phyloP scores from a whole-genome alignment of 371 early-diverging fungal species.

The Mucor lusitanicus region DNA sequence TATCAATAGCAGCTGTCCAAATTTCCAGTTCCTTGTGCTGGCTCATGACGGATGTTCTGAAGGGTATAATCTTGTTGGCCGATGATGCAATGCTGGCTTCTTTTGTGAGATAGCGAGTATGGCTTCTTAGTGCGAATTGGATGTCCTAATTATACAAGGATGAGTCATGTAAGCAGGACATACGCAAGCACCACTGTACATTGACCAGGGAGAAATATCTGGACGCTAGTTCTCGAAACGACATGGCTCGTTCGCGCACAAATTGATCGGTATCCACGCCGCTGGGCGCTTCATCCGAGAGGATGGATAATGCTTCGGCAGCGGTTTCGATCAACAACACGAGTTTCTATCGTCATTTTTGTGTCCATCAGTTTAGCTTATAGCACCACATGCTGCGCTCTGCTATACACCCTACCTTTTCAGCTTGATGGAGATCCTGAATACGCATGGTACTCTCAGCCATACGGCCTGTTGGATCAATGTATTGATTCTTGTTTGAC shows the following conservation, averaged over 20 bases:
- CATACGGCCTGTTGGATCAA: conserved; percentile 23
- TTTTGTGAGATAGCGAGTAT: conserved; percentile 37
- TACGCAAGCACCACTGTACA: conserved; percentile 22
- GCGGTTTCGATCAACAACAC: conserved; percentile 46
- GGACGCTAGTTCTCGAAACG: conserved; percentile 34
- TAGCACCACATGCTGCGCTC: no score
- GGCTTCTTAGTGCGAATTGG: conserved; percentile 42
- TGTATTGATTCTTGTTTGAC: conserved; percentile 8
- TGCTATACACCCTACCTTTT: conserved; percentile 34
- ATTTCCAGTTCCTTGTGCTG: conserved; percentile 47
- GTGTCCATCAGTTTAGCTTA: no score
- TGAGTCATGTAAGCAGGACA: neutral
- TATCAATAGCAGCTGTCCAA: conserved; percentile 42
- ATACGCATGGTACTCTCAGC: conserved; percentile 49
- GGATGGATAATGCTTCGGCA: conserved; percentile 37
- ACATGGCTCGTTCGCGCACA: conserved; percentile 23
- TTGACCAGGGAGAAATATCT: conserved; percentile 48
- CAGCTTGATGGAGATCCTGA: conserved; percentile 41
- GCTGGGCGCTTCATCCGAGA: conserved; percentile 35
- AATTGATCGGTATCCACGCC: conserved; percentile 33
- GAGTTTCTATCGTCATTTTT: conserved; percentile 32
- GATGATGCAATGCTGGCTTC: conserved; percentile 38
- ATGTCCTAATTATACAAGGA: conserved; percentile 29
- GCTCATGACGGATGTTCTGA: conserved; percentile 37
- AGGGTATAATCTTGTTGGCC: conserved; percentile 46